Evolutionary conservation across 2,329 filamentous ascomycete genomes (phyloP), one percentile per base, ranked within the genome.

Genomic region (Fusarium sp.): DNA sequence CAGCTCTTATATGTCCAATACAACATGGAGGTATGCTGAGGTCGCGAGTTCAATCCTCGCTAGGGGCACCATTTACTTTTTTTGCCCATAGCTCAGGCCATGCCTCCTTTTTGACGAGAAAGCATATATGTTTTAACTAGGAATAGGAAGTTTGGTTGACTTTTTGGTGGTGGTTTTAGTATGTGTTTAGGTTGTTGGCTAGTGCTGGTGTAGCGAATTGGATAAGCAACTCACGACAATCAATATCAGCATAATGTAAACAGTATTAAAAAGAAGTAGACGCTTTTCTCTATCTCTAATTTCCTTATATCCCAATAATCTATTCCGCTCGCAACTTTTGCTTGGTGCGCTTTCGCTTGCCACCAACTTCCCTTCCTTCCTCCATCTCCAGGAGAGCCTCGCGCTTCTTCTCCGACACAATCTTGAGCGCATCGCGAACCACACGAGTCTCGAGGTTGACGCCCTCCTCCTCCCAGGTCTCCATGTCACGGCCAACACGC

Each of bases 391-490:
- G 79, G 77, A 95, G 77, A 1, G 95, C 96, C 80, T 97, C 94
- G 58, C 94, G 87, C 86, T 97, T 97, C 87, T 95, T 97, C 83
- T 96, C 92, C n/a, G 92, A 91, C 7, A 99, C 96, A 45, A 93
- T 79, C 84, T 97, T 97, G 75, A 99, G 81, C 35, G 90, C 89
- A 67, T 97, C 94, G 55, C 92, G 86, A 47, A 97, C 84, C 24
- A 99, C 93, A 58, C 96, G 86, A 3, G 90, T 92, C 83, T 98
- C 95, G n/a, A 99, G 82, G 80, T 93, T 98, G 56, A 99, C 96
- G 1, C 93, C 93, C 74, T 97, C 93, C 78, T 98, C 95, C 52
- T 86, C 80, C 90, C 94, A 99, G 62, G 90, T 89, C 45, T 88
- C 89, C 92, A 99, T 92, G 78, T 92, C 80, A 75, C 88, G 81